Percentiles rank a stretch among this genome's conserved stretches.
Evolutionary conservation across 2,329 filamentous ascomycete species (phyloP).

Genomic region (Phoma herbarum): DNA sequence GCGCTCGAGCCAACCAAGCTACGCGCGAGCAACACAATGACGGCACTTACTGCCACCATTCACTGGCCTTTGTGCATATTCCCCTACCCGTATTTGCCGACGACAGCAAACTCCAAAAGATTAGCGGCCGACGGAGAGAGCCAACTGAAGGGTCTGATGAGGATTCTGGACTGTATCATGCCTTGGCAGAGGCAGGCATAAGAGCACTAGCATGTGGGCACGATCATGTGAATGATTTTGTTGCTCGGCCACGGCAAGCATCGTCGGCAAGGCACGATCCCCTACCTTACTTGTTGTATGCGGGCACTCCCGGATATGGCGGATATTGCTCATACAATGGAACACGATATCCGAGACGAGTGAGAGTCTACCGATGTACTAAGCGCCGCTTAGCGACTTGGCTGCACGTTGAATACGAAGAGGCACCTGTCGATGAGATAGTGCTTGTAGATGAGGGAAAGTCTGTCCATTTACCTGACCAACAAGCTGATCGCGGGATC

Average conservation of each 20-base stretch:
- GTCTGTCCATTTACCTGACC: background rate
- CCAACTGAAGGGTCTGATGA: constrained; percentile 82
- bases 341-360: constrained; percentile 72
- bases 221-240: constrained; percentile 96
- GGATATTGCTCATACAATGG: constrained; percentile 89
- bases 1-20: constrained; percentile 68
- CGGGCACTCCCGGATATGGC: constrained; percentile 87
- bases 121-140: constrained; percentile 79
- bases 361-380: constrained; percentile 88
- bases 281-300: constrained; percentile 72
- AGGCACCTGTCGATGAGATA: constrained; percentile 50
- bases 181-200: constrained; percentile 81
- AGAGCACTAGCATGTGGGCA: constrained; percentile 88
- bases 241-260: constrained; percentile 60
- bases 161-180: constrained; percentile 90
- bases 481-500: background rate
- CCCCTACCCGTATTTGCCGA: constrained; percentile 84
- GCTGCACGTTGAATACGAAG: constrained; percentile 76
- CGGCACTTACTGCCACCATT: constrained; percentile 88
- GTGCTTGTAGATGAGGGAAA: constrained; percentile 32
- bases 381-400: constrained; percentile 88
- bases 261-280: constrained; percentile 23
- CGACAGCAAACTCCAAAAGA: constrained; percentile 61
- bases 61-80: constrained; percentile 94
- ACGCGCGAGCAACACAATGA: constrained; percentile 70